phyloP scores from a whole-genome alignment of 768 basidiomycete genomes.

The Hericium erinaceus region DNA sequence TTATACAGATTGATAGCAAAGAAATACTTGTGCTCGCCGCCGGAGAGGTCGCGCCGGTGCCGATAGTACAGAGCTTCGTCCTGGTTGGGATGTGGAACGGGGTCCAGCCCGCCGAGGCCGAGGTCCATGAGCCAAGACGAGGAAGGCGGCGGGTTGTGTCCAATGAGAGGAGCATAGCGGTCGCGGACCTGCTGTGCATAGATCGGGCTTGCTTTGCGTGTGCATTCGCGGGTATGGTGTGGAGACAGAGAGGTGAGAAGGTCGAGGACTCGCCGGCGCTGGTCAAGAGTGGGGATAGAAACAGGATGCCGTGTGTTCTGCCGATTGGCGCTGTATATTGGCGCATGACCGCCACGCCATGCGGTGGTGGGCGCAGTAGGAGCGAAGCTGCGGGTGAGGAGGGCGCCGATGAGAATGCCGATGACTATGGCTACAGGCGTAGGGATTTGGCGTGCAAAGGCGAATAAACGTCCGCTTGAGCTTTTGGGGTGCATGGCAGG shows the following conservation, averaged over 20 bases:
- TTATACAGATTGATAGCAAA: slow-evolving; percentile 99
- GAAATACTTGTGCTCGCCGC: slow-evolving; percentile 90
- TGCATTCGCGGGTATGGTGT: slow-evolving; percentile 91
- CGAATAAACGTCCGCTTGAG: not conserved
- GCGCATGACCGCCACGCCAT: slow-evolving; percentile 49
- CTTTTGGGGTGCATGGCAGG: slow-evolving; percentile 9
- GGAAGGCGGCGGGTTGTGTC: slow-evolving; percentile 53
- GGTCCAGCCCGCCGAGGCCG: slow-evolving; percentile 26
- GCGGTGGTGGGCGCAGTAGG: slow-evolving; percentile 11
- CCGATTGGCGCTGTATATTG: slow-evolving; percentile 35
- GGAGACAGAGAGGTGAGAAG: slow-evolving; percentile 81
- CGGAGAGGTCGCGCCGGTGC: slow-evolving; percentile 23
- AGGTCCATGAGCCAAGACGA: slow-evolving; percentile 54
- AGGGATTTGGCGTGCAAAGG: slow-evolving; percentile 25
- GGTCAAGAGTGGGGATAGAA: slow-evolving; percentile 69
- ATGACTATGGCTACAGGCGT: slow-evolving; percentile 47
- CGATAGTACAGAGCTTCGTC: slow-evolving; percentile 27
- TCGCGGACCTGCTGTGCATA: slow-evolving; percentile 81
- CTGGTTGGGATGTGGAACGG: slow-evolving; percentile 29
- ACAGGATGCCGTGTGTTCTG: slow-evolving; percentile 49
- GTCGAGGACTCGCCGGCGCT: slow-evolving; percentile 79
- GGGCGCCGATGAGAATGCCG: slow-evolving; percentile 51
- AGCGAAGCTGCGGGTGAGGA: slow-evolving; percentile 44
- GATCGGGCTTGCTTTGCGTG: slow-evolving; percentile 70
- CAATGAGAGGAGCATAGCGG: slow-evolving; percentile 78